A percentile compares a stretch with the other conserved stretches of the same genome.
These are phyloP conservation scores for Lactifluus hygrophoroides DNA, from an alignment of 768 basidiomycete species.

Conservation along the genomic window DNA sequence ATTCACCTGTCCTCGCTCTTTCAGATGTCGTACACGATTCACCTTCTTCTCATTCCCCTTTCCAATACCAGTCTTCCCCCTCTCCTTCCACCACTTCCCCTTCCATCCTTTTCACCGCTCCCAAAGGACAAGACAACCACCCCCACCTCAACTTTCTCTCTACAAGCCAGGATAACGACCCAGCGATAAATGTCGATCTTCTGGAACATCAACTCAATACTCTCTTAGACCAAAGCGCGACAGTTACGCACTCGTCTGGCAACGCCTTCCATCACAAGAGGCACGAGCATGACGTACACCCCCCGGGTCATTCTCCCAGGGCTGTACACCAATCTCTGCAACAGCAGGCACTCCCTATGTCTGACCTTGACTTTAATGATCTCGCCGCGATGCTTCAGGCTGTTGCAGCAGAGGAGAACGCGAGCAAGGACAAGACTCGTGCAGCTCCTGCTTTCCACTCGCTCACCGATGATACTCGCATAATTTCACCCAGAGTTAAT, in stretches of 20 bases:
- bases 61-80: conserved; percentile 24
- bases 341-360: conserved; percentile 6
- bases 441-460: conserved; percentile 74
- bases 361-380: conserved; percentile 48
- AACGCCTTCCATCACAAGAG: conserved; percentile 15
- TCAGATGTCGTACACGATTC: conserved; percentile 84
- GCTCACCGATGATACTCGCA: conserved; percentile 42
- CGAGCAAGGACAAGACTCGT: conserved; percentile 47
- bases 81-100: conserved; percentile 17
- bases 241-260: conserved; percentile 56
- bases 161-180: conserved; percentile 31
- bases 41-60: conserved; percentile 45
- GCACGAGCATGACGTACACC: conserved; percentile 16
- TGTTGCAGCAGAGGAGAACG: conserved; percentile 35
- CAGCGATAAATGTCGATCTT: conserved; percentile 31
- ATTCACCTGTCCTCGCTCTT: conserved; percentile 53
- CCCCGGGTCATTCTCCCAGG: conserved; percentile 6
- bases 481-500: conserved; percentile 7
- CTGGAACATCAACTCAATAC: conserved; percentile 69
- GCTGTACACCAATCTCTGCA: conserved; percentile 7
- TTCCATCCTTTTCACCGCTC: conserved; percentile 20
- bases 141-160: conserved; percentile 31
- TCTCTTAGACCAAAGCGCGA: conserved; percentile 66
- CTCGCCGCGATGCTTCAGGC: conserved; percentile 77
- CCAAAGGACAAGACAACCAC: conserved; percentile 16